Evolutionary conservation across 78 protist species (phyloP), one percentile per base, ranked within the genome.

Genomic region (Speleostelium caveatum): DNA sequence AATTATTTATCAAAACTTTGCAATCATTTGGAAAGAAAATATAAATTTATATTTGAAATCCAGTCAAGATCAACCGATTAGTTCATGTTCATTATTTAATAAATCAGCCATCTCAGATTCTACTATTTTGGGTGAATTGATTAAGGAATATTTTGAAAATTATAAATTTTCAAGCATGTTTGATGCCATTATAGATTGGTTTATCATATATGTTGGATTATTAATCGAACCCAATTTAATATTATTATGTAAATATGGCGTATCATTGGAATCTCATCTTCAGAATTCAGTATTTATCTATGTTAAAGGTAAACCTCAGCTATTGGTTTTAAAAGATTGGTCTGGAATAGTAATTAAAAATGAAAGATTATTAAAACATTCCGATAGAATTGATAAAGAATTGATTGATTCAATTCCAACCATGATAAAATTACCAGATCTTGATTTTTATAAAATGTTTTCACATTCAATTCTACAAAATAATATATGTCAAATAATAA

Each of bases 51-150:
- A 32, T 49, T 28, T 32, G 30, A 28, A 1, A 71, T 51, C 59
- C 7, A 22, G 1, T 8, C 5, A 41, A 17, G 77, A 71, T 5
- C 77, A 71, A 16, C 77, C 77, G 32, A 53, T 71, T 19, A 71
- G 77, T 33, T 71, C 77, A 28, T 71, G 77, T 33, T 71, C 77
- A 24, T 71, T 71, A 71, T 71, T 71, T 30, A 71, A 71, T 71
- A 0, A 39, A 51, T 71, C 77, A 51, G 65, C 49, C 10, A 51
- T 71, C 6, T 1, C 60, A 45, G 16, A 28, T 41, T 0, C 1
- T 28, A 41, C 77, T 5, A 71, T 71, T 6, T 21, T 71, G 0
- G 59, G 65, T 12, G 63, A 71, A 49, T 30, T 71, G 35, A 51
- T 71, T 71, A n/a, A 32, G 4, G 8, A 71, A 19, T 71, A 51